A percentile compares a stretch with the other conserved stretches of the same genome.
Evolutionary conservation across 768 basidiomycete species (phyloP).

Genomic region (Boletus insuetus): DNA sequence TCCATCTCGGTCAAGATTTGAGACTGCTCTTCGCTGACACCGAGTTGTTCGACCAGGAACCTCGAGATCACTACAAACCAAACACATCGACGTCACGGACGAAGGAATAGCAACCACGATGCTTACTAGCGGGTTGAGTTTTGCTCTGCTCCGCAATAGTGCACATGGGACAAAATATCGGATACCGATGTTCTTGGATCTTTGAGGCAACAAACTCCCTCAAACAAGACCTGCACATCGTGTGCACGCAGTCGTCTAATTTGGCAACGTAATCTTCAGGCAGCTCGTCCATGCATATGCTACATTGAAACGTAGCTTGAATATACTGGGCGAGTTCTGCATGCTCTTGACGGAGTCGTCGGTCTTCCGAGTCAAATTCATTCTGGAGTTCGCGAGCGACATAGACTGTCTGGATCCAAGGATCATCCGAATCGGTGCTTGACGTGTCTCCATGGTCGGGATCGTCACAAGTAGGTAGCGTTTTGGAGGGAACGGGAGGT

Average conservation of each 20-base stretch:
- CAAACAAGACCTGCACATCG: conserved; percentile 55
- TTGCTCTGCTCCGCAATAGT: conserved; percentile 25
- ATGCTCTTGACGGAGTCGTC: conserved; percentile 35
- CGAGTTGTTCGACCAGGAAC: conserved; percentile 41
- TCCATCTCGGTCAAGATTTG: conserved; percentile 46
- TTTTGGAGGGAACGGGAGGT: conserved; percentile 20
- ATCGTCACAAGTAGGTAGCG: conserved; percentile 12
- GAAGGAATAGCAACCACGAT: neutral
- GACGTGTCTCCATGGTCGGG: conserved; percentile 1
- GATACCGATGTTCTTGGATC: conserved; percentile 52
- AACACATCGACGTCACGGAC: neutral
- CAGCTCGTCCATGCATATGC: conserved; percentile 53
- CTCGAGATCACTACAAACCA: conserved; percentile 37
- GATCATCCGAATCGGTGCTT: neutral
- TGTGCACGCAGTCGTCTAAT: conserved; percentile 48
- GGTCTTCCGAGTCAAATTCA: conserved; percentile 42
- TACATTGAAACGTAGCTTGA: conserved; percentile 48
- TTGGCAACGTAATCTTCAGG: conserved; percentile 41
- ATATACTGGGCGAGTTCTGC: conserved; percentile 24
- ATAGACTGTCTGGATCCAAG: conserved; percentile 4
- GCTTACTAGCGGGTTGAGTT: conserved; percentile 34
- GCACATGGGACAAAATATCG: conserved; percentile 63
- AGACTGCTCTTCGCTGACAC: conserved; percentile 43
- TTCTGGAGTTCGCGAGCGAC: conserved; percentile 34
- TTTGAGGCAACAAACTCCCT: conserved; percentile 40